Percentiles rank a stretch among this genome's conserved stretches.
Evolutionary conservation across 805 yeast genomes (phyloP).

Genomic region (Teunomyces cretensis): DNA sequence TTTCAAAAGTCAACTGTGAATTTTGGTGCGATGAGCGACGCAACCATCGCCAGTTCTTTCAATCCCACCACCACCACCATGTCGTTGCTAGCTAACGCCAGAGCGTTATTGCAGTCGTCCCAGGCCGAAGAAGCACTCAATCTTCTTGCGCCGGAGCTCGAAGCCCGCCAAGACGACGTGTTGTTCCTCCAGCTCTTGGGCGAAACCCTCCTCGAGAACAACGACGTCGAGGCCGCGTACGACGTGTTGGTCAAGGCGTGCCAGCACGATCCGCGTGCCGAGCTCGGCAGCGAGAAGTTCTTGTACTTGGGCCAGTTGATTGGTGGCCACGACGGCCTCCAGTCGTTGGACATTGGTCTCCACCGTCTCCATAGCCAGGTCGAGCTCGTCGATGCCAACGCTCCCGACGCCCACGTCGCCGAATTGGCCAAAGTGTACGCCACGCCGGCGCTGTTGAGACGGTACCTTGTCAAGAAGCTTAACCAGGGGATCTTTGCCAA

Average conservation of each 20-base stretch:
- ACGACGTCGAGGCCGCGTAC: conserved; percentile 78
- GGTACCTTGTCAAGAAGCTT: conserved; percentile 53
- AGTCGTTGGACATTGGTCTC: conserved; percentile 62
- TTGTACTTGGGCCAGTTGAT: conserved; percentile 87
- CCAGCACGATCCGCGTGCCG: conserved; percentile 66
- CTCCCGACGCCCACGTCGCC: conserved; percentile 22
- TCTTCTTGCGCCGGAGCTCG: conserved; percentile 39
- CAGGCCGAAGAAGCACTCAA: conserved; percentile 57
- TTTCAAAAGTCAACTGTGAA: no score
- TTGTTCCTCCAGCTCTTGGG: conserved; percentile 62
- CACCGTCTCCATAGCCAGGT: conserved; percentile 41
- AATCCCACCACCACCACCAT: no score
- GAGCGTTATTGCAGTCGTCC: conserved; percentile 44
- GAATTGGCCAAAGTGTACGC: conserved; percentile 26
- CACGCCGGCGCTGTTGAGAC: conserved; percentile 20
- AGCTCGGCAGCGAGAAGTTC: conserved; percentile 74
- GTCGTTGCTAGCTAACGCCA: conserved; percentile 32
- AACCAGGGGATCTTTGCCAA: conserved; percentile 78
- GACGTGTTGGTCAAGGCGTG: conserved; percentile 59
- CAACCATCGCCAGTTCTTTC: no score
- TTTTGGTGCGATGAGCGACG: neutral
- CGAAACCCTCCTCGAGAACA: conserved; percentile 76
- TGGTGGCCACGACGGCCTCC: conserved; percentile 77
- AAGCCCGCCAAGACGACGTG: conserved; percentile 33
- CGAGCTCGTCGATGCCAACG: conserved; percentile 30